phyloP scores from a whole-genome alignment of 2,329 filamentous ascomycete species.

The Corynespora cassiicola region DNA sequence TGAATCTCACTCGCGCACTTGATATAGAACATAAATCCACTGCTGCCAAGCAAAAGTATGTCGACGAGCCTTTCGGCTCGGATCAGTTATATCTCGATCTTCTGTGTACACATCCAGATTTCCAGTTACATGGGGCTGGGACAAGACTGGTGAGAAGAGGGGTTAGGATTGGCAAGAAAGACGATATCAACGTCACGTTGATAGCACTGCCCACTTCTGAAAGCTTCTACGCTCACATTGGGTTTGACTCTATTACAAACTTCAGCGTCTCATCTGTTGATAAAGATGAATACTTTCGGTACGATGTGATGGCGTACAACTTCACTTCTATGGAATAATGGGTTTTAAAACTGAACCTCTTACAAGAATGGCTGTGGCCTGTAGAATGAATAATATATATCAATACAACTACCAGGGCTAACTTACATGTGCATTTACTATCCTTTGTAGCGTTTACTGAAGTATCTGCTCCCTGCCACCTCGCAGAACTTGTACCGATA shows the following conservation, averaged over 20 bases:
- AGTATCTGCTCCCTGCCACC: no score
- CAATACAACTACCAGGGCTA: no score
- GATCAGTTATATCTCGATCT: slow-evolving; percentile 6
- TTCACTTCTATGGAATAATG: no score
- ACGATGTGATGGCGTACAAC: slow-evolving; percentile 9
- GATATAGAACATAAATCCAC: slow-evolving; percentile 2
- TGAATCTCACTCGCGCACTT: slow-evolving; percentile 6
- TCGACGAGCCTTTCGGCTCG: slow-evolving; percentile 1
- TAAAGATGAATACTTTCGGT: slow-evolving; percentile 5
- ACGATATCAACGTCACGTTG: slow-evolving; percentile 11
- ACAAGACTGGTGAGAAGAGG: slow-evolving; percentile 1
- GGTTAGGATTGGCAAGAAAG: background rate
- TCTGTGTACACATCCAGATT: slow-evolving; percentile 8
- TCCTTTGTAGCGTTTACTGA: no score
- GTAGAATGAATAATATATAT: no score
- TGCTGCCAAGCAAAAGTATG: background rate
- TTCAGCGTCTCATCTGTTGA: slow-evolving; percentile 3
- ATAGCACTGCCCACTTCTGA: slow-evolving; percentile 7
- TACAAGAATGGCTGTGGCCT: no score
- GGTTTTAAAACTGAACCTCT: no score
- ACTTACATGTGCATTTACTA: no score
- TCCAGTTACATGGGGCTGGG: slow-evolving; percentile 2
- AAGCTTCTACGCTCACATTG: slow-evolving; percentile 4
- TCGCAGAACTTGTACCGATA: no score
- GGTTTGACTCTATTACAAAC: slow-evolving; percentile 4